Evolutionary conservation across 441 rosid species (phyloP).

Genomic region (Aleurites moluccanus): DNA sequence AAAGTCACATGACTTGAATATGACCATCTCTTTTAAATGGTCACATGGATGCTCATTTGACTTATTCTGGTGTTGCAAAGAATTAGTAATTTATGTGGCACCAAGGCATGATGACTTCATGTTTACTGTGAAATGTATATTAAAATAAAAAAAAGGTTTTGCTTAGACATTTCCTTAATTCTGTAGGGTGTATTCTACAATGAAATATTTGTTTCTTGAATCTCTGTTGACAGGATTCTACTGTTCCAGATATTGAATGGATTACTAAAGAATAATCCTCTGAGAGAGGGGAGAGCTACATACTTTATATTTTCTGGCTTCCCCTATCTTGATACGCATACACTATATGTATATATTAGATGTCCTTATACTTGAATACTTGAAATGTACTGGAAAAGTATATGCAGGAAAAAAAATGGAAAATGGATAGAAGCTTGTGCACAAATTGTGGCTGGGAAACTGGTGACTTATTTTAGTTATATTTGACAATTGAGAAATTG

Average conservation of each 20-base stretch:
- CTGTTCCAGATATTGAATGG: not conserved
- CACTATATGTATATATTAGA: not conserved
- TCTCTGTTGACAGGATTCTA: not conserved
- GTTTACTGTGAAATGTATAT: not conserved
- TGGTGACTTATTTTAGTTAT: not conserved
- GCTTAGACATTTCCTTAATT: not conserved
- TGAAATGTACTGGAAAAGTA: not conserved
- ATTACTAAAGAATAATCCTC: not conserved
- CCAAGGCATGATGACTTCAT: not conserved
- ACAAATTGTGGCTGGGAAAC: not conserved
- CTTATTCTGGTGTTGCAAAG: not conserved
- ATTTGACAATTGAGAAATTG: not conserved
- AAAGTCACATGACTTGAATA: slow-evolving; percentile 10
- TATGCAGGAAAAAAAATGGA: not conserved
- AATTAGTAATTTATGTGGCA: not conserved
- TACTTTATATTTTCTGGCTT: not conserved
- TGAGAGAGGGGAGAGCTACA: not conserved
- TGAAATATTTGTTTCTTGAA: not conserved
- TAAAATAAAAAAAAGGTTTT: not conserved
- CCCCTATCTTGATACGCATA: not conserved
- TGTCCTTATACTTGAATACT: not conserved
- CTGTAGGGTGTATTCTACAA: not conserved
- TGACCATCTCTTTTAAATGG: too few species aligned
- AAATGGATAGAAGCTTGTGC: not conserved
- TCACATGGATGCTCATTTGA: not conserved